Evolutionary conservation across 495 filamentous ascomycete genomes (phyloP).

Genomic region (Tuber brumale): DNA sequence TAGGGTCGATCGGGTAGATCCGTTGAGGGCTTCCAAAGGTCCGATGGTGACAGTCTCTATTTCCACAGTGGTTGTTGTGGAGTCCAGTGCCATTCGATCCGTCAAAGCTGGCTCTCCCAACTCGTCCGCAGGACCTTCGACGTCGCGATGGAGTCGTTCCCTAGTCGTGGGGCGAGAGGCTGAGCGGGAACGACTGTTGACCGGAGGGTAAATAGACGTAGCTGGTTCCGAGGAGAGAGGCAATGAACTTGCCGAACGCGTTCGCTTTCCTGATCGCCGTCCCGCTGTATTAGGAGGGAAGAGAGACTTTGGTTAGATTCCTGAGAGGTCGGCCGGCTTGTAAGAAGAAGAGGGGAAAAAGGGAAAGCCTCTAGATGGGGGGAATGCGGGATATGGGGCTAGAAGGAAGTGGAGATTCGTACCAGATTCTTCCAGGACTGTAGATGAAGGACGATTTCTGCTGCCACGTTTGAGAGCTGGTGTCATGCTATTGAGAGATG

Average conservation of each 20-base stretch:
- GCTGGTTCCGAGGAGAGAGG: slow-evolving; percentile 31
- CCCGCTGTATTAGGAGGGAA: slow-evolving; percentile 38
- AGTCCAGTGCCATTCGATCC: slow-evolving; percentile 41
- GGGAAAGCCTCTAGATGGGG: slow-evolving; percentile 17
- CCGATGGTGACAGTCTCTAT: slow-evolving; percentile 27
- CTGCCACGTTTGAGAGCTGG: slow-evolving; percentile 40
- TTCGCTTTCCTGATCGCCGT: slow-evolving; percentile 38
- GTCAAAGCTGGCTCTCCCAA: slow-evolving; percentile 25
- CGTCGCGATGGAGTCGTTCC: slow-evolving; percentile 30
- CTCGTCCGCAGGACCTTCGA: slow-evolving; percentile 32
- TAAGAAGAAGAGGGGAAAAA: slow-evolving; percentile 35
- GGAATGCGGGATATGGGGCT: slow-evolving; percentile 7
- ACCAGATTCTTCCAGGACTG: slow-evolving; percentile 39
- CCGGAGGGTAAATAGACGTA: slow-evolving; percentile 19
- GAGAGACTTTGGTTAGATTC: slow-evolving; percentile 40
- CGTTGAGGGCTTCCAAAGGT: slow-evolving; percentile 35
- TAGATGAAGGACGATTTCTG: slow-evolving; percentile 41
- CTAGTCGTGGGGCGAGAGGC: slow-evolving; percentile 28
- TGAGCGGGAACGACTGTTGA: slow-evolving; percentile 29
- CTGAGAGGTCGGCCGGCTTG: slow-evolving; percentile 40
- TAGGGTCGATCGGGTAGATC: slow-evolving; percentile 22
- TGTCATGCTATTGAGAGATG: slow-evolving; percentile 38
- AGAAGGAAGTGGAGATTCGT: slow-evolving; percentile 23
- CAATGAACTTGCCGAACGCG: slow-evolving; percentile 36
- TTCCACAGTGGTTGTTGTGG: slow-evolving; percentile 25